phyloP scores from a whole-genome alignment of 1,284 basidiomycete species.

The Cutaneotrichosporon dermatis region DNA sequence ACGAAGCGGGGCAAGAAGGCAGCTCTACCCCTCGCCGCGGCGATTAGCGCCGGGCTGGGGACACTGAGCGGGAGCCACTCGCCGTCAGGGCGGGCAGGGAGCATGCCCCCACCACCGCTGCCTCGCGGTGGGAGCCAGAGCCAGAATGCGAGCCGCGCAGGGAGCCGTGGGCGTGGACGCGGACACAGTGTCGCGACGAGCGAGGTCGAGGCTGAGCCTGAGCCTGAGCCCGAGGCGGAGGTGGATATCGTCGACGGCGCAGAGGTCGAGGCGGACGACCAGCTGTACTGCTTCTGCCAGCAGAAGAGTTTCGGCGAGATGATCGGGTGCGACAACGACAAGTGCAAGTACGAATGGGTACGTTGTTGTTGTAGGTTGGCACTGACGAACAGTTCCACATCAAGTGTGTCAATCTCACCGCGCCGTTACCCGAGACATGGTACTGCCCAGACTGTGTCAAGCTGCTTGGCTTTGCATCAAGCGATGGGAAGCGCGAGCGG shows the following conservation, averaged over 20 bases:
- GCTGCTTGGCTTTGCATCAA: slow-evolving; percentile 30
- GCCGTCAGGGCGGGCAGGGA: not conserved
- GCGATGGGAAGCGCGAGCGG: slow-evolving; percentile 32
- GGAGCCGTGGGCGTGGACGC: not conserved
- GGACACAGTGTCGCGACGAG: slow-evolving; percentile 1
- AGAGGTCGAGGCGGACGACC: slow-evolving; percentile 46
- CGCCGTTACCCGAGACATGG: slow-evolving; percentile 70
- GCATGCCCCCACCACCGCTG: slow-evolving; percentile 12
- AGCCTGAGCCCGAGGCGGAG: slow-evolving; percentile 14
- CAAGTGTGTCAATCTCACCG: slow-evolving; percentile 66
- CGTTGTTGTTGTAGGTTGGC: slow-evolving; percentile 29
- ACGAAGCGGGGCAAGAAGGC: not conserved
- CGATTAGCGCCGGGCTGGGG: not conserved
- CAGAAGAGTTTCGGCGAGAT: slow-evolving; percentile 86
- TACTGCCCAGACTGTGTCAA: slow-evolving; percentile 61
- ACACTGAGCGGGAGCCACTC: not conserved
- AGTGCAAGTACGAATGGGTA: slow-evolving; percentile 88
- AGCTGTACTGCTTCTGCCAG: slow-evolving; percentile 83
- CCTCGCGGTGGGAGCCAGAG: slow-evolving; percentile 1
- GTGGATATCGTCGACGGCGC: slow-evolving; percentile 23
- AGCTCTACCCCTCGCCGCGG: slow-evolving; percentile 7
- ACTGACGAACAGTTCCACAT: slow-evolving; percentile 70
- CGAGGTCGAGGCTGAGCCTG: not conserved
- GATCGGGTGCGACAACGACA: slow-evolving; percentile 84
- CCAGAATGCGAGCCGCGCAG: not conserved